phyloP scores from a whole-genome alignment of 2,329 filamentous ascomycete genomes.

The Cladophialophora bantiana region DNA sequence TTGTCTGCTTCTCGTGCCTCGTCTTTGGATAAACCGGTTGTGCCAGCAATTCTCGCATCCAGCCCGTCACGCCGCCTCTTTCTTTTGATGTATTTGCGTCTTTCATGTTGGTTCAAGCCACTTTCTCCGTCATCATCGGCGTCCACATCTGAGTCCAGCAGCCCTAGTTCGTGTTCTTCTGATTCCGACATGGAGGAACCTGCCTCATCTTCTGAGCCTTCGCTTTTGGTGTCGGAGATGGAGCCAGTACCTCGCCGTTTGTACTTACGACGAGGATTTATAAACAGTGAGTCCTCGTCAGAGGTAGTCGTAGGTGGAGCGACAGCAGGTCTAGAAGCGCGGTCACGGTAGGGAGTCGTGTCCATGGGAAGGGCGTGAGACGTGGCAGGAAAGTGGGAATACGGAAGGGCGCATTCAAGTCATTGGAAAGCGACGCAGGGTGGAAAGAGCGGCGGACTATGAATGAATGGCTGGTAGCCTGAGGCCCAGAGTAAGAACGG shows the following conservation, averaged over 20 bases:
- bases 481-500: neutral
- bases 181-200: conserved; percentile 53
- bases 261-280: conserved; percentile 41
- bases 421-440: conserved; percentile 3
- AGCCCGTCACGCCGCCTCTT: conserved; percentile 71
- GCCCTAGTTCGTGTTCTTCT: conserved; percentile 65
- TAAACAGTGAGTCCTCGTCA: conserved; percentile 26
- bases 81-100: conserved; percentile 70
- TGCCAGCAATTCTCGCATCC: conserved; percentile 71
- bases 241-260: conserved; percentile 38
- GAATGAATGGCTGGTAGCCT: conserved; percentile 9
- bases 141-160: conserved; percentile 72
- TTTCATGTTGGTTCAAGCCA: conserved; percentile 77
- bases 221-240: conserved; percentile 33
- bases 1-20: conserved; percentile 75
- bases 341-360: conserved; percentile 33
- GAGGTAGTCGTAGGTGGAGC: conserved; percentile 21
- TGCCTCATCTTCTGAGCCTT: conserved; percentile 38
- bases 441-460: conserved; percentile 3
- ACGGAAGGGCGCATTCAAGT: conserved; percentile 6
- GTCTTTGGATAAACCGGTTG: conserved; percentile 67
- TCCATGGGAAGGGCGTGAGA: conserved; percentile 33
- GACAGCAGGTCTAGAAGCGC: conserved; percentile 22
- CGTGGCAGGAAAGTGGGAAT: conserved; percentile 24
- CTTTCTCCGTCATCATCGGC: conserved; percentile 90